Evolutionary conservation across 2,329 filamentous ascomycete genomes (phyloP).

Genomic region (Canariomyces notabilis): DNA sequence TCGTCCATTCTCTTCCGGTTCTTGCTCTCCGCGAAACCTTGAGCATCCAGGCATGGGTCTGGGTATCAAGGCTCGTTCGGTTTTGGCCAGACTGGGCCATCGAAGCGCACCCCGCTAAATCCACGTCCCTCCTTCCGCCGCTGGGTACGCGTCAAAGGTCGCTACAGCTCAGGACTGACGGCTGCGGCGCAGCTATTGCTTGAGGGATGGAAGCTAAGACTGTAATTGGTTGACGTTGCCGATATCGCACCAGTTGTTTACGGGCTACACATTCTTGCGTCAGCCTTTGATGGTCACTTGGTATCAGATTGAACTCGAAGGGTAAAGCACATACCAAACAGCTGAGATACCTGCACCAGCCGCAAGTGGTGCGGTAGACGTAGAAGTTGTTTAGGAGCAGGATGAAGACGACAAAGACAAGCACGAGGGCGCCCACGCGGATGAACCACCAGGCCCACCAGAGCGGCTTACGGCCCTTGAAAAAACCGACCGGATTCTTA

Average conservation of each 20-base stretch:
- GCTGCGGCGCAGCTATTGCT: too few relatives aligned
- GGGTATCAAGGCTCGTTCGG: too few relatives aligned
- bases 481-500: constrained; percentile 68
- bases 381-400: constrained; percentile 90
- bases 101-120: too few relatives aligned
- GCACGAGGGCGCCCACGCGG: constrained; percentile 69
- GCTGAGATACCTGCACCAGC: constrained; percentile 92
- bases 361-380: constrained; percentile 66
- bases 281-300: neutral
- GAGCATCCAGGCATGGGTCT: too few relatives aligned
- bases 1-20: neutral
- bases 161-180: too few relatives aligned
- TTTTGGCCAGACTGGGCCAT: too few relatives aligned
- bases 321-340: constrained; percentile 73
- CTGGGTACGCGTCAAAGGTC: too few relatives aligned
- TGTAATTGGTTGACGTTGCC: constrained; percentile 14
- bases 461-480: constrained; percentile 83
- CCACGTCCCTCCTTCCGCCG: too few relatives aligned
- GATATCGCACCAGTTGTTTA: constrained; percentile 63
- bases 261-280: constrained; percentile 39
- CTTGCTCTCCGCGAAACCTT: neutral
- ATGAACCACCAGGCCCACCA: constrained; percentile 99
- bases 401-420: constrained; percentile 81
- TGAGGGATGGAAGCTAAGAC: too few relatives aligned
- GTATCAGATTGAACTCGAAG: constrained; percentile 10